These are phyloP conservation scores for Calonectria multiphialidica DNA, from an alignment of 2,329 filamentous ascomycete species.

Conservation along the genomic window DNA sequence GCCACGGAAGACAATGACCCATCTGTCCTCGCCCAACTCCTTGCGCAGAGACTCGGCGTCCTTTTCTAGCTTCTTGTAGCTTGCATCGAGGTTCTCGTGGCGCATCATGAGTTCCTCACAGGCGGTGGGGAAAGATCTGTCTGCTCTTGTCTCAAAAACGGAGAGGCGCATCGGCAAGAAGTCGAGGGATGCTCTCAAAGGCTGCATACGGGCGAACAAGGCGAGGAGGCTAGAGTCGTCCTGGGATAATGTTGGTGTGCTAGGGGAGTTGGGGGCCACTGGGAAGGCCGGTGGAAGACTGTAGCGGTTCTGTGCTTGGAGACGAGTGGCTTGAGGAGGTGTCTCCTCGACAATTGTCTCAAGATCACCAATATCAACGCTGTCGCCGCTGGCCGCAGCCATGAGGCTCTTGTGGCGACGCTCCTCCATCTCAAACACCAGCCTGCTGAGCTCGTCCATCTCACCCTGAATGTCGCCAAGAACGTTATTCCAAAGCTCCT, in stretches of 20 bases:
- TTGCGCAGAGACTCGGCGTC: constrained; percentile 91
- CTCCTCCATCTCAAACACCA: constrained; percentile 99
- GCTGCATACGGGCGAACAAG: constrained; percentile 95
- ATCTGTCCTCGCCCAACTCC: constrained; percentile 94
- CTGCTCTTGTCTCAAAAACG: constrained; percentile 84
- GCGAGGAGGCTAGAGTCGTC: constrained; percentile 91
- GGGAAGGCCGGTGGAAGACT: constrained; percentile 76
- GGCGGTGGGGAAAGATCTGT: constrained; percentile 85
- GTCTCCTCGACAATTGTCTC: constrained; percentile 95
- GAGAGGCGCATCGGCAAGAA: constrained; percentile 96
- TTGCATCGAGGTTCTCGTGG: constrained; percentile 80
- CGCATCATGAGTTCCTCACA: constrained; percentile 89
- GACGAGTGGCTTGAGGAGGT: constrained; percentile 67
- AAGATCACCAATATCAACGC: constrained; percentile 86
- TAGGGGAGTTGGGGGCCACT: constrained; percentile 70
- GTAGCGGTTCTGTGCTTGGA: constrained; percentile 72
- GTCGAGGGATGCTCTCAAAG: constrained; percentile 90
- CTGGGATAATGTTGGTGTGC: constrained; percentile 68
- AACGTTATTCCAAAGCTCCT: constrained; percentile 94
- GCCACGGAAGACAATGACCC: constrained; percentile 95
- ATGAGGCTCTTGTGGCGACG: constrained; percentile 85
- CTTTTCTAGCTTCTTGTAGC: constrained; percentile 87
- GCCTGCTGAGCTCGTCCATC: constrained; percentile 79
- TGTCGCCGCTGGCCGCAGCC: constrained; percentile 70
- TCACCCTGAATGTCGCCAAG: constrained; percentile 94